Evolutionary conservation across 116 monocot genomes (phyloP).

Genomic region (Cymodocea nodosa): DNA sequence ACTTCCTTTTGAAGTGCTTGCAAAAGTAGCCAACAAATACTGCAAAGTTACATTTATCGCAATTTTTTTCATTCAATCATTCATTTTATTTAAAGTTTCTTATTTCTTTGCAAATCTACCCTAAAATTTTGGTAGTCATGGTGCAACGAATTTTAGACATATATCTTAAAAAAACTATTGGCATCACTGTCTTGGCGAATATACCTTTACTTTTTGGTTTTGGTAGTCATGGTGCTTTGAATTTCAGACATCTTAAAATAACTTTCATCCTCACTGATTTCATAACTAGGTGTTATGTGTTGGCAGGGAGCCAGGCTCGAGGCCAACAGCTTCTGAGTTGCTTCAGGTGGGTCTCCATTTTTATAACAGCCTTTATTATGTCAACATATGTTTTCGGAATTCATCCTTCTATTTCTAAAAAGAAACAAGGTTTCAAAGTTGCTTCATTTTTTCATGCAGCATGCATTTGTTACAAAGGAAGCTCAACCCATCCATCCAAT

Average conservation of each 20-base stretch:
- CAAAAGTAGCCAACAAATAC: constrained; percentile 18
- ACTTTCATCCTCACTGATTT: not conserved
- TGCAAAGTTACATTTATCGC: too few species aligned
- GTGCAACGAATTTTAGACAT: too few species aligned
- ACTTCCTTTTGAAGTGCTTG: constrained; percentile 95
- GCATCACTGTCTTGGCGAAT: not conserved
- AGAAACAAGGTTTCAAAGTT: not conserved
- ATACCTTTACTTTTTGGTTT: too few species aligned
- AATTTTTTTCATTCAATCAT: too few species aligned
- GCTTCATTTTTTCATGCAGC: constrained; percentile 24
- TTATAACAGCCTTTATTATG: not conserved
- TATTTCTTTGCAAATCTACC: too few species aligned
- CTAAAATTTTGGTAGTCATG: too few species aligned
- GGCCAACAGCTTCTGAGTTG: constrained; percentile 67
- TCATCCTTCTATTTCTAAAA: too few species aligned
- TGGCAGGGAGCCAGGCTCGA: constrained; percentile 71
- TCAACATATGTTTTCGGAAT: not conserved
- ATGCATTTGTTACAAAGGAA: constrained; percentile 78
- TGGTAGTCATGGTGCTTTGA: too few species aligned
- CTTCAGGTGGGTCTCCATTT: constrained; percentile 41
- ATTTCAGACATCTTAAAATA: too few species aligned
- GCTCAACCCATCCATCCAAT: constrained; percentile 28
- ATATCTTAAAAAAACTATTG: not conserved
- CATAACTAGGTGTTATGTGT: constrained; percentile 1
- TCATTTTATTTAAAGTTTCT: too few species aligned